Evolutionary conservation across 2,329 filamentous ascomycete species (phyloP).

Genomic region (Alternaria viburni): DNA sequence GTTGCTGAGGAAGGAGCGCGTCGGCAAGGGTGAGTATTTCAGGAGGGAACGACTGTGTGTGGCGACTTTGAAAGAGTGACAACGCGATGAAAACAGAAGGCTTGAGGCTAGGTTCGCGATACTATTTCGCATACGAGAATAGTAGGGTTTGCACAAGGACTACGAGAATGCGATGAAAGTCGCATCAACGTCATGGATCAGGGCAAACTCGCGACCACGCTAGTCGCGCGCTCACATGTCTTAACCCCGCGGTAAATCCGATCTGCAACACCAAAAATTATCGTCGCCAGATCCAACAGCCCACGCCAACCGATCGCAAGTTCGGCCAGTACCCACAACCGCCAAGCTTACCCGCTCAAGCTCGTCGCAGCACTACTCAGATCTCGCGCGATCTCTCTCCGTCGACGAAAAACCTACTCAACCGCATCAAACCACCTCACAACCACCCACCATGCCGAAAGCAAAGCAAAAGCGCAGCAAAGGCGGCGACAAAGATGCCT

Average conservation of each 20-base stretch:
- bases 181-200: conserved; percentile 2
- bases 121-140: not conserved
- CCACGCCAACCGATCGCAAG: conserved; percentile 7
- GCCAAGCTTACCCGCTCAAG: not conserved
- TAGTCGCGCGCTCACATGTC: conserved; percentile 26
- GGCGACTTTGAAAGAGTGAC: not conserved
- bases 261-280: conserved; percentile 28
- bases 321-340: not conserved
- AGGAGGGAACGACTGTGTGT: not conserved
- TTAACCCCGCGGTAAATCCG: conserved; percentile 29
- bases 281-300: conserved; percentile 21
- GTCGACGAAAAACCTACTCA: not conserved
- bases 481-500: conserved; percentile 39
- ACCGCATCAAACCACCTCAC: not conserved
- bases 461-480: conserved; percentile 47
- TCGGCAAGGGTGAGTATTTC: not conserved
- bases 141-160: not conserved
- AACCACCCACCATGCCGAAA: conserved; percentile 53
- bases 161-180: not conserved
- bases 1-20: not conserved
- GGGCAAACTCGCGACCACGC: conserved; percentile 2
- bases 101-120: not conserved
- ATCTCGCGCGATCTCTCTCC: not conserved
- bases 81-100: not conserved
- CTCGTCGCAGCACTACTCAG: not conserved